A percentile compares a stretch with the other conserved stretches of the same genome.
phyloP scores from a whole-genome alignment of 176 grass and related monocot species.

The Echinochloa phyllopogon region DNA sequence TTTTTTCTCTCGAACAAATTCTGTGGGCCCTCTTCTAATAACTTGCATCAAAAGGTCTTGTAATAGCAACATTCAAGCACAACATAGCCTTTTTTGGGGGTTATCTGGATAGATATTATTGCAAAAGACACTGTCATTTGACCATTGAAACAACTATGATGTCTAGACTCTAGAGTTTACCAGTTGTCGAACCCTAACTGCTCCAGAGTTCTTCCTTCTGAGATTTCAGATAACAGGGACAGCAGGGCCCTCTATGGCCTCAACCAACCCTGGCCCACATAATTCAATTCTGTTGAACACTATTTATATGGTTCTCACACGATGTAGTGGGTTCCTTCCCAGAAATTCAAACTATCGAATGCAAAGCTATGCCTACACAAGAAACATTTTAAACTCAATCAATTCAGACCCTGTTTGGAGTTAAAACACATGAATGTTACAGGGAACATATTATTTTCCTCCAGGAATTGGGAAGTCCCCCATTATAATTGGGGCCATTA shows the following conservation, averaged over 20 bases:
- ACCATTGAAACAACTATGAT: constrained; percentile 24
- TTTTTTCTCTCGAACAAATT: not conserved
- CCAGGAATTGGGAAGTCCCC: not conserved
- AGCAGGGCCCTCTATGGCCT: not conserved
- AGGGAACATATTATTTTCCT: not conserved
- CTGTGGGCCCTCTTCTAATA: constrained; percentile 25
- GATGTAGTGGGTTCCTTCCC: constrained; percentile 3
- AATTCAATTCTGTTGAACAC: not conserved
- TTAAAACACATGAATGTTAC: not conserved
- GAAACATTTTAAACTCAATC: not conserved
- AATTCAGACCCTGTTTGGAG: not conserved
- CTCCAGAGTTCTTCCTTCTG: not conserved
- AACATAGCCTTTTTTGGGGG: constrained; percentile 4
- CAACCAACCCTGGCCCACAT: not conserved
- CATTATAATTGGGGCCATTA: not conserved
- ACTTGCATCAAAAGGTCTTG: not conserved
- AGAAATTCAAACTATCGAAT: constrained; percentile 34
- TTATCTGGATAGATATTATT: constrained; percentile 11
- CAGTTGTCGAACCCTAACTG: not conserved
- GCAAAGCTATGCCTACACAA: not conserved
- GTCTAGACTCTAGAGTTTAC: constrained; percentile 12
- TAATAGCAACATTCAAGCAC: constrained; percentile 7
- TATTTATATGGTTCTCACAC: constrained; percentile 11
- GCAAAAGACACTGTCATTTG: not conserved
- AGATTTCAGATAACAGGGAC: not conserved